phyloP scores from a whole-genome alignment of 2,329 filamentous ascomycete species.

The Ascochyta viciae-villosae region DNA sequence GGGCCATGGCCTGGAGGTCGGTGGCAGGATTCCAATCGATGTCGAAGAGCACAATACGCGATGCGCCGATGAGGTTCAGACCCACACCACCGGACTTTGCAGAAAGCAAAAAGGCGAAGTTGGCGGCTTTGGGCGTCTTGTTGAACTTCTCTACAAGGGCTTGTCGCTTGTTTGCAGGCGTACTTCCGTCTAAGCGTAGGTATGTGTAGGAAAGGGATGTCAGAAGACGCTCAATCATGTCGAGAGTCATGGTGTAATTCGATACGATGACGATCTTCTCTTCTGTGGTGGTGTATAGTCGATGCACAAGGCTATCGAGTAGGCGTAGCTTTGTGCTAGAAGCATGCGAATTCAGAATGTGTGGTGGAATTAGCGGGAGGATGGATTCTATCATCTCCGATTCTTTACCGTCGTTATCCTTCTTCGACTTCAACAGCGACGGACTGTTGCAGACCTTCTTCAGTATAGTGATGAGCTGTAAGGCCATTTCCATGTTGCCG shows the following conservation, averaged over 20 bases:
- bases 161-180: constrained; percentile 69
- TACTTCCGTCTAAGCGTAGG: constrained; percentile 73
- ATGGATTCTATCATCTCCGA: constrained; percentile 54
- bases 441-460: constrained; percentile 80
- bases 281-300: constrained; percentile 64
- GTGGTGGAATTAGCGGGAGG: constrained; percentile 62
- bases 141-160: constrained; percentile 75
- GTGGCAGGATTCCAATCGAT: constrained; percentile 80
- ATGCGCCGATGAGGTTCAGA: constrained; percentile 74
- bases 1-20: constrained; percentile 76
- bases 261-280: constrained; percentile 80
- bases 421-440: constrained; percentile 63
- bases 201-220: constrained; percentile 66
- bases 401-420: constrained; percentile 55
- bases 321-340: constrained; percentile 72
- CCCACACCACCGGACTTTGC: constrained; percentile 75
- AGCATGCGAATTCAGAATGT: constrained; percentile 63
- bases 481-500: constrained; percentile 66
- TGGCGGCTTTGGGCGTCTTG: constrained; percentile 59
- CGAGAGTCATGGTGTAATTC: constrained; percentile 76
- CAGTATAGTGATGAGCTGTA: constrained; percentile 74
- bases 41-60: constrained; percentile 73
- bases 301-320: constrained; percentile 69
- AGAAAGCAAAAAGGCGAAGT: constrained; percentile 74
- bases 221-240: constrained; percentile 69